Evolutionary conservation across 306 rosid species (phyloP), one percentile per base, ranked within the genome.

Genomic region (Prunus armeniaca): DNA sequence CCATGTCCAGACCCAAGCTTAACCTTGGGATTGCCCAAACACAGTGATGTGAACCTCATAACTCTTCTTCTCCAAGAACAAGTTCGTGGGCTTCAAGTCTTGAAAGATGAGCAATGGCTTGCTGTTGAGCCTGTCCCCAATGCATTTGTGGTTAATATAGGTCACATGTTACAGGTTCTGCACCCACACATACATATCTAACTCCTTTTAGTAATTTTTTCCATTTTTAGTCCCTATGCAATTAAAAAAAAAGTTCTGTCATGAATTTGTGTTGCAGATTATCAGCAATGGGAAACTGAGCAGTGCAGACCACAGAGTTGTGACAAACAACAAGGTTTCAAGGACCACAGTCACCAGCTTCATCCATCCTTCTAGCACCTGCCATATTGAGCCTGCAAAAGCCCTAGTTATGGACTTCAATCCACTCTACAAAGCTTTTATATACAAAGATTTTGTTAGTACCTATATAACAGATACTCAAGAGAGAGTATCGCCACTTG

Each of bases 91-190:
- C 75, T 83, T 55, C 91, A 88, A 68, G 85, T 90, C 47, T 79
- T 81, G 51, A 86, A 85, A 32, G 89, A 83, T 78, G 86, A 55
- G 0, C 56, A 84, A 70, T 88, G 96, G 96, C 64, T 88, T 47
- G 75, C 2, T 15, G 71, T 88, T 81, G 24, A 86, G 1, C 96
- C 92, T 50, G 62, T 84, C 80, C 82, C 86, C 28, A 30, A 80
- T 10, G 87, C 86, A 49, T 78, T 90, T 71, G 91, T 88, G 15
- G 83, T 88, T 24, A 86, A 88, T 76, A 65, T 83, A 41, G 92
- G 92, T 55, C 64, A 76, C 19, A 74, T 83, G 74, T 49, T 88
- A 32, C 87, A 84, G 86, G 72, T 77, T 22, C 32, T 60, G 14
- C 65, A 18, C 46, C 12, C 62, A 4, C n/a, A 12, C 5, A 25